phyloP scores from a whole-genome alignment of 176 grass and related monocot species.

The Neostapfia colusana region DNA sequence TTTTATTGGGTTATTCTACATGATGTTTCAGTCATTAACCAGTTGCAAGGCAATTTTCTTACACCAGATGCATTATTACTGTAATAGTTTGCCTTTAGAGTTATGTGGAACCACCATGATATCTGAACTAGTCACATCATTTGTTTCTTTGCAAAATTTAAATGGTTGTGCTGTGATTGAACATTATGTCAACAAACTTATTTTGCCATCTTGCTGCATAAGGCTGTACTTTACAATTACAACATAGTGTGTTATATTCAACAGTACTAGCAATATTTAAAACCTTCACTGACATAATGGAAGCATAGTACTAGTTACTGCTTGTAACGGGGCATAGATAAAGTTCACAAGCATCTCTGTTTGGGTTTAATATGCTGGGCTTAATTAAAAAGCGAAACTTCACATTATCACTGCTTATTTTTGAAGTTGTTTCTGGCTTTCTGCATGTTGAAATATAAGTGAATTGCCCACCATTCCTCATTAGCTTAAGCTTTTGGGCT shows the following conservation, averaged over 20 bases:
- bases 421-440: constrained; percentile 6
- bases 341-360: background rate
- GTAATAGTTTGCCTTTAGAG: background rate
- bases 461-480: too few relatives aligned
- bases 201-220: background rate
- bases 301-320: too few relatives aligned
- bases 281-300: background rate
- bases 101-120: background rate
- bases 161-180: background rate
- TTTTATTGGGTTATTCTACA: constrained; percentile 3
- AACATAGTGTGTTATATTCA: background rate
- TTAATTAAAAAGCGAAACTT: background rate
- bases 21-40: background rate
- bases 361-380: background rate
- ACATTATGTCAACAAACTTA: background rate
- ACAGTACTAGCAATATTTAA: background rate
- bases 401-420: background rate
- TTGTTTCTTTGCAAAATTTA: background rate
- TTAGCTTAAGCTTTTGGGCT: too few relatives aligned
- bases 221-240: background rate
- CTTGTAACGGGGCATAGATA: too few relatives aligned
- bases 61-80: background rate
- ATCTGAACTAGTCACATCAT: background rate
- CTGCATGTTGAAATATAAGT: too few relatives aligned
- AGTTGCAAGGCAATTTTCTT: background rate